phyloP scores from a whole-genome alignment of 2,329 filamentous ascomycete species.

The Elsinoe arachidis region DNA sequence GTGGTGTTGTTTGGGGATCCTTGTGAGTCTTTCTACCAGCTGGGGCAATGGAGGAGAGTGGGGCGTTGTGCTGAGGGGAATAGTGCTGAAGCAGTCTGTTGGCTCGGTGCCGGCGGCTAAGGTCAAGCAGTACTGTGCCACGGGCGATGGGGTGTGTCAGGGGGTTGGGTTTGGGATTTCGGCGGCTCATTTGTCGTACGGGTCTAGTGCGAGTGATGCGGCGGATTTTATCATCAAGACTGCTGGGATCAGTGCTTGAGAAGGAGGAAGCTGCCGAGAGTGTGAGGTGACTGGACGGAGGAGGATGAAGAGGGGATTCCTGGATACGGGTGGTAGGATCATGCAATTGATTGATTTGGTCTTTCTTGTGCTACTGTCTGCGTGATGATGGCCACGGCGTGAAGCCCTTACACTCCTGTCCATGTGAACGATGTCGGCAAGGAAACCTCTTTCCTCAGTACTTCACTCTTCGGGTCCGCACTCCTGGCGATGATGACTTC shows the following conservation, averaged over 20 bases:
- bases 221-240: conserved; percentile 10
- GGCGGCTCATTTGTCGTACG: conserved; percentile 14
- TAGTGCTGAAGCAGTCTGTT: conserved; percentile 5
- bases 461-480: conserved; percentile 33
- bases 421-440: background rate
- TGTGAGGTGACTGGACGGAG: background rate
- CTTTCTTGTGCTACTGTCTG: background rate
- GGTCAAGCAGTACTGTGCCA: conserved; percentile 11
- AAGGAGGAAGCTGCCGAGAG: background rate
- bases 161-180: background rate
- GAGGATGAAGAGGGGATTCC: background rate
- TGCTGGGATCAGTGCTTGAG: background rate
- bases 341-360: background rate
- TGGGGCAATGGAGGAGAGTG: background rate
- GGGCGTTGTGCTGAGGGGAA: background rate
- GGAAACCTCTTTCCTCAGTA: conserved; percentile 24
- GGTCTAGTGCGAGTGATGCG: background rate
- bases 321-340: background rate
- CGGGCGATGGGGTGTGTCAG: background rate
- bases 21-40: background rate
- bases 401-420: background rate
- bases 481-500: conserved; percentile 53
- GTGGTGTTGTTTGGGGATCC: conserved; percentile 3
- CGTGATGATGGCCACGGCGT: background rate
- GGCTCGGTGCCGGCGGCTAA: conserved; percentile 3